Conservation (phyloP, 345 rosid genomes). For the Brassica carinata region DNA sequence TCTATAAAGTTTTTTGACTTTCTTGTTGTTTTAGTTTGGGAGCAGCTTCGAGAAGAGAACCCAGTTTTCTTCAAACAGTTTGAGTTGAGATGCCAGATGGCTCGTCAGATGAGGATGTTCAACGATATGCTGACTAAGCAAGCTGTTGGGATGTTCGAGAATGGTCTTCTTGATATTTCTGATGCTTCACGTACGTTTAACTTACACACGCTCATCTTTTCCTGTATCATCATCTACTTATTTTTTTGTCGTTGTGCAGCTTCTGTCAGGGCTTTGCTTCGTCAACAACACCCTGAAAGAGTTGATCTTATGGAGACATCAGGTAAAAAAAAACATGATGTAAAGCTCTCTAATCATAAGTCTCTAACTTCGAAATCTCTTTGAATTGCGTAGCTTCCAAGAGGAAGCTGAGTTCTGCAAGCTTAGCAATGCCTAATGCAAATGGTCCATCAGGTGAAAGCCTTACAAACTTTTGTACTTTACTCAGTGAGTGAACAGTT, state of each 20-base stretch:
- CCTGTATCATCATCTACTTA: neutral
- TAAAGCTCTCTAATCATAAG: neutral
- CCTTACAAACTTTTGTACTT: neutral
- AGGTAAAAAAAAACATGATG: neutral
- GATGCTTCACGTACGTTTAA: conserved; percentile 2
- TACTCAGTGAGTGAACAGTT: neutral
- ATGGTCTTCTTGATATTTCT: neutral
- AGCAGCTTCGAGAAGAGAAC: conserved; percentile 9
- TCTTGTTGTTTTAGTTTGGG: conserved; percentile 40
- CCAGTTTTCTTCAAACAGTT: conserved; percentile 9
- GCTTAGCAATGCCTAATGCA: neutral
- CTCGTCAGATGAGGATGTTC: neutral
- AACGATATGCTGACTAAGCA: neutral
- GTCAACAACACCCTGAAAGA: neutral
- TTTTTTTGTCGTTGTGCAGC: neutral
- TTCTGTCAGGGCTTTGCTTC: neutral
- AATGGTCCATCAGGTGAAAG: neutral
- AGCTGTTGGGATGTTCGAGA: neutral
- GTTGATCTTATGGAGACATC: neutral
- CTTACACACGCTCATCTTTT: neutral
- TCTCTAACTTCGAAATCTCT: neutral
- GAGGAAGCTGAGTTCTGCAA: neutral
- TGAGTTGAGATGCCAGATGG: neutral
- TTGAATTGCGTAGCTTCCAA: neutral
- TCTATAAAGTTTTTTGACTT: too few relatives aligned